Conservation (phyloP, 192 early-diverging fungal species). For the Dissophora ornata region DNA sequence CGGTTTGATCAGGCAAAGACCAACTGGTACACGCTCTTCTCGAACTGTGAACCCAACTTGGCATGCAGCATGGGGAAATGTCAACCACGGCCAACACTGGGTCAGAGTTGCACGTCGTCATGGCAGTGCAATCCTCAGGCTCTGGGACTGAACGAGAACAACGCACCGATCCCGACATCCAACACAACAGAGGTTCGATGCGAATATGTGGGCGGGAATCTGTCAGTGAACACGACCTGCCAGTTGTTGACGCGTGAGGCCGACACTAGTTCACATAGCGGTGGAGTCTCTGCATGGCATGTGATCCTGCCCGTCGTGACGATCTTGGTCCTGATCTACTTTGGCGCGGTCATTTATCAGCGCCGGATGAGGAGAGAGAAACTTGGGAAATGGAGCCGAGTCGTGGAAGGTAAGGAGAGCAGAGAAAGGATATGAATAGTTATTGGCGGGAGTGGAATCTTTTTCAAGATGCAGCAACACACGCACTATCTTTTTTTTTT, state of each 20-base stretch:
- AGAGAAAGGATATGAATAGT: too few species aligned
- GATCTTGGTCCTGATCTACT: conserved; percentile 23
- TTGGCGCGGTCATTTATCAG: conserved; percentile 35
- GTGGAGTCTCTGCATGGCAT: conserved; percentile 36
- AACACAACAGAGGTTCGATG: conserved; percentile 41
- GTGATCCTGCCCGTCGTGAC: conserved; percentile 32
- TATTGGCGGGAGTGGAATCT: not conserved
- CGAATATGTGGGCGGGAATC: conserved; percentile 29
- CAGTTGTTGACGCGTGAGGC: conserved; percentile 22
- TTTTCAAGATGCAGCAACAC: not conserved
- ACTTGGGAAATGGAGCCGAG: conserved; percentile 35
- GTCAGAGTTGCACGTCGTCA: conserved; percentile 32
- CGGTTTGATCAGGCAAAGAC: conserved; percentile 22
- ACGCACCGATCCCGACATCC: conserved; percentile 26
- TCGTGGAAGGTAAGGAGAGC: conserved; percentile 36
- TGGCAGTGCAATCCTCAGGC: conserved; percentile 48
- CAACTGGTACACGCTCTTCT: conserved; percentile 40
- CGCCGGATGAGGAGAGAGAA: conserved; percentile 27
- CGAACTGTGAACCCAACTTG: conserved; percentile 34
- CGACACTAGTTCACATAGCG: not conserved
- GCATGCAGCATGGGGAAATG: conserved; percentile 24
- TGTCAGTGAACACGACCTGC: conserved; percentile 35
- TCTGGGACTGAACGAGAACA: conserved; percentile 42
- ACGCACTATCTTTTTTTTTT: too few species aligned
- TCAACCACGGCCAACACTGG: conserved; percentile 16